Conservation (phyloP, 345 rosid genomes). For the Eucalyptus erythrocorys region DNA sequence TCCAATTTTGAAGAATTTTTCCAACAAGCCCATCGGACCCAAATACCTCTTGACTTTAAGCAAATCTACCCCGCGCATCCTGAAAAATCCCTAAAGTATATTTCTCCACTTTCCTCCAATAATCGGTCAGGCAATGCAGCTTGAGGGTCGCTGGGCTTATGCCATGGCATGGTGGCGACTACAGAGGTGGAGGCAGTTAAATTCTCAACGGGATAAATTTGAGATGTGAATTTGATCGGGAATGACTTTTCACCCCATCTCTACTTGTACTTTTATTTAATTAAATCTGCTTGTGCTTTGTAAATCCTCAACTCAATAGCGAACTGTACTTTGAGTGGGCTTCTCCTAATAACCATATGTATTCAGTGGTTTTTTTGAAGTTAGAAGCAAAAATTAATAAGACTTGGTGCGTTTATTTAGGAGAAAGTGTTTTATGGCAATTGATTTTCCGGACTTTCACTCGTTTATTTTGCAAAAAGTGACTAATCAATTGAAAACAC, state of each 20-base stretch:
- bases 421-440: background rate
- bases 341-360: background rate
- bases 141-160: background rate
- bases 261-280: too few relatives aligned
- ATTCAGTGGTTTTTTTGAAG: too few relatives aligned
- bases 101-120: background rate
- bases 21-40: background rate
- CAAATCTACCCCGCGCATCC: background rate
- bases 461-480: accelerated
- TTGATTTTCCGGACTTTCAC: background rate
- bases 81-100: background rate
- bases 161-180: too few relatives aligned
- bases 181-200: too few relatives aligned
- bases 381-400: background rate
- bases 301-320: too few relatives aligned
- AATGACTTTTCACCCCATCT: too few relatives aligned
- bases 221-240: too few relatives aligned
- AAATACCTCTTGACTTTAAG: background rate
- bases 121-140: background rate
- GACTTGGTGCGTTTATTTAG: background rate
- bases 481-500: background rate
- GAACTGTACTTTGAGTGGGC: background rate
- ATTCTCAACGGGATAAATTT: background rate
- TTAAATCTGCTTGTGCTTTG: too few relatives aligned
- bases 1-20: too few relatives aligned